Conservation (phyloP, 768 basidiomycete genomes). For the Saitozyma podzolica region DNA sequence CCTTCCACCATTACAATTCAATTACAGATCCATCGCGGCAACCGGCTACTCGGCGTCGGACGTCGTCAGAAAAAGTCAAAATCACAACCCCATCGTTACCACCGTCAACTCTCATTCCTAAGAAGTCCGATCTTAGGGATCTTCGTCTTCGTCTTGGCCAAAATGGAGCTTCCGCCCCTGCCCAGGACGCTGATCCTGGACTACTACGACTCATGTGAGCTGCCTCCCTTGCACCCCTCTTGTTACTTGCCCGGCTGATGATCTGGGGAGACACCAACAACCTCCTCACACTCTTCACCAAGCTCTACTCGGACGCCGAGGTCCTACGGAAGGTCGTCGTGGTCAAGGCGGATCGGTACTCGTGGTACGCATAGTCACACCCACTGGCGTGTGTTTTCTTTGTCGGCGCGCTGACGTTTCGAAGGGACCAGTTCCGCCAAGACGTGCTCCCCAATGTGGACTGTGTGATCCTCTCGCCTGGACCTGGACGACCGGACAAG, state of each 20-base stretch:
- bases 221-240: not conserved
- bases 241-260: slow-evolving; percentile 1
- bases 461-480: slow-evolving; percentile 53
- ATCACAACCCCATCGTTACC: not conserved
- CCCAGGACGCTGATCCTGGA: slow-evolving; percentile 51
- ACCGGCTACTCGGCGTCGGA: not conserved
- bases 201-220: slow-evolving; percentile 52
- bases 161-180: slow-evolving; percentile 21
- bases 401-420: not conserved
- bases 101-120: not conserved
- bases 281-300: slow-evolving; percentile 51
- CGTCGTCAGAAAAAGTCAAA: not conserved
- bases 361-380: slow-evolving; percentile 26
- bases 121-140: not conserved
- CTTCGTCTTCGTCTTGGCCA: not conserved
- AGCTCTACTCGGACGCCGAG: slow-evolving; percentile 42
- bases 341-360: slow-evolving; percentile 47
- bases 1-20: no score
- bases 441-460: slow-evolving; percentile 48
- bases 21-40: not conserved
- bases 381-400: not conserved
- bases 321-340: slow-evolving; percentile 47
- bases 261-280: slow-evolving; percentile 48
- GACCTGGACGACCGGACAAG: slow-evolving; percentile 51
- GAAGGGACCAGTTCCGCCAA: slow-evolving; percentile 39